These are phyloP conservation scores for Kitagawia praeruptora DNA, from an alignment of 129 eudicot genomes.

Conservation along the genomic window DNA sequence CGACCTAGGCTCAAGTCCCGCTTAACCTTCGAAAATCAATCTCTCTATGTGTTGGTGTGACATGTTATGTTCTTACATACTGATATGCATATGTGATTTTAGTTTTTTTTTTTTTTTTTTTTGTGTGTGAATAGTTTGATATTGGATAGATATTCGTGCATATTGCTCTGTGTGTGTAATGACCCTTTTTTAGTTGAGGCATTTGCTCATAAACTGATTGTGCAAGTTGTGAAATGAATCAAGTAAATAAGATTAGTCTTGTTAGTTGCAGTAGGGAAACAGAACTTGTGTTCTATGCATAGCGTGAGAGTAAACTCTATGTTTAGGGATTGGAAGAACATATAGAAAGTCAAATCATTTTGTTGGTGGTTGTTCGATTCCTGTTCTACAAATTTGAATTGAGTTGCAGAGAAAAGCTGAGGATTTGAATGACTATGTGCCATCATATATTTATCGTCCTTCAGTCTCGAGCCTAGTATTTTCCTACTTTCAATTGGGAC, in stretches of 20 bases:
- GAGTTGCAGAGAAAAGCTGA: background rate
- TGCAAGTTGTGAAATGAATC: background rate
- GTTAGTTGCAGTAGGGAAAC: background rate
- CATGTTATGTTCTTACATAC: too few relatives aligned
- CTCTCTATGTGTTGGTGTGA: too few relatives aligned
- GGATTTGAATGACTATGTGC: background rate
- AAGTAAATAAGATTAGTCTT: background rate
- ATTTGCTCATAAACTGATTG: background rate
- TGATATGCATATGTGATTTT: background rate
- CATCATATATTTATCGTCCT: background rate
- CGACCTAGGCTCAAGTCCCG: too few relatives aligned
- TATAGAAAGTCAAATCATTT: background rate
- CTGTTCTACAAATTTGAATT: background rate
- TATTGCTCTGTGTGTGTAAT: background rate
- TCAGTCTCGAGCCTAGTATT: background rate
- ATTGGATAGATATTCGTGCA: background rate
- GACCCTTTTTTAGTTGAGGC: background rate
- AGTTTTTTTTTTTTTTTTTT: too few relatives aligned
- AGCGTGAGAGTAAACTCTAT: background rate
- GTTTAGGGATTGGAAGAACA: background rate
- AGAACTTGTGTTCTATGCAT: too few relatives aligned
- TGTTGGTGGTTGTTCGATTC: background rate
- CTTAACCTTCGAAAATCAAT: too few relatives aligned
- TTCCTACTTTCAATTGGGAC: too few relatives aligned
- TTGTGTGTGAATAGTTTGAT: too few relatives aligned